Conservation (phyloP, 495 filamentous ascomycete species). For the Penicillium malachiteum region DNA sequence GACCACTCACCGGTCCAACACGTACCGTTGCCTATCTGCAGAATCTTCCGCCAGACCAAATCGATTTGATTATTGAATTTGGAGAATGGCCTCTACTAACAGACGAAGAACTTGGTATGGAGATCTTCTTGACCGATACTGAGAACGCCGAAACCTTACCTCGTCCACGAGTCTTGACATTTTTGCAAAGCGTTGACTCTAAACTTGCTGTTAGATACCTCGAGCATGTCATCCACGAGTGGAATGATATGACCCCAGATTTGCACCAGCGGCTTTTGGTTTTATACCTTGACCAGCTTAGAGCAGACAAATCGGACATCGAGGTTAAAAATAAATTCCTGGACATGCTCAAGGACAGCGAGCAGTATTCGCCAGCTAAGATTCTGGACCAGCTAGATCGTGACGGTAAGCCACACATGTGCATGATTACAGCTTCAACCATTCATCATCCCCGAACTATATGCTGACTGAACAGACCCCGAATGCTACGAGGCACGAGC, state of each 20-base stretch:
- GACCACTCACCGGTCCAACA: constrained; percentile 59
- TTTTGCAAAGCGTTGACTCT: constrained; percentile 65
- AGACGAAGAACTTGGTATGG: constrained; percentile 82
- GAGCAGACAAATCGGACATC: constrained; percentile 50
- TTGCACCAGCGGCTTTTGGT: constrained; percentile 83
- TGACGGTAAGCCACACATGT: constrained; percentile 57
- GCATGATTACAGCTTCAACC: not conserved
- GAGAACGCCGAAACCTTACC: constrained; percentile 92
- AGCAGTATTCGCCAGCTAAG: constrained; percentile 74
- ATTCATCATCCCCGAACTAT: not conserved
- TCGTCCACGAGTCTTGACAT: constrained; percentile 69
- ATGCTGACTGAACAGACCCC: constrained; percentile 54
- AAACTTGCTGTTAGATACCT: constrained; percentile 78
- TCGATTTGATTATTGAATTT: constrained; percentile 90
- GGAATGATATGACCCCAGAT: constrained; percentile 79
- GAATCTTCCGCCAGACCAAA: constrained; percentile 78
- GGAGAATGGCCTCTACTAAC: constrained; percentile 78
- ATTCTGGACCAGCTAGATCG: constrained; percentile 73
- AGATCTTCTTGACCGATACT: constrained; percentile 89
- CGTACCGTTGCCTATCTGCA: constrained; percentile 89
- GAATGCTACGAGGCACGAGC: constrained; percentile 88
- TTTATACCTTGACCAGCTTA: constrained; percentile 63
- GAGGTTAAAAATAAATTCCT: constrained; percentile 65
- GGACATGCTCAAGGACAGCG: constrained; percentile 70
- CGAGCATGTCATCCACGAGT: constrained; percentile 85